Evolutionary conservation across 495 filamentous ascomycete species (phyloP).

Genomic region (Amphirosellinia nigrospora): DNA sequence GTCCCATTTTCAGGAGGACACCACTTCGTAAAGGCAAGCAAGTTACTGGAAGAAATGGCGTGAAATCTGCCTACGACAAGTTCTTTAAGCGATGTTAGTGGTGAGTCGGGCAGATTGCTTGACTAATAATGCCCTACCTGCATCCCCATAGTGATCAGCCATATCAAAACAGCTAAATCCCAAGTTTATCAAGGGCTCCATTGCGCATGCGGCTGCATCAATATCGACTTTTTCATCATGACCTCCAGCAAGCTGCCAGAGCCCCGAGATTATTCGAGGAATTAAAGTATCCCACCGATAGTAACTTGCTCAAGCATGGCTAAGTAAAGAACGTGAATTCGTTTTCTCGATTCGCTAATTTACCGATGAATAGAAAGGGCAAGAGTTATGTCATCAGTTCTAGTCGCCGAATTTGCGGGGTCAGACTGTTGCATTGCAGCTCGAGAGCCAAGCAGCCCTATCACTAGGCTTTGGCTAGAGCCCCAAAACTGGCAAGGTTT

Average conservation of each 20-base stretch:
- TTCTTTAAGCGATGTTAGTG: conserved; percentile 13
- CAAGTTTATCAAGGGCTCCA: conserved; percentile 32
- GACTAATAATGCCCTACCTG: conserved; percentile 33
- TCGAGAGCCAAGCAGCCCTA: not conserved
- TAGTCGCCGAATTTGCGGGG: conserved; percentile 16
- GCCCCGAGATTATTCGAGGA: conserved; percentile 46
- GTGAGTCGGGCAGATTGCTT: conserved; percentile 7
- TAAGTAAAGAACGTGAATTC: not conserved
- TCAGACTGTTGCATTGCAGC: conserved; percentile 2
- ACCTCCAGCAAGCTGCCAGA: conserved; percentile 50
- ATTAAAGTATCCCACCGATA: conserved; percentile 32
- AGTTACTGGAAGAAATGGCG: conserved; percentile 29
- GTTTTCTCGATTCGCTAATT: not conserved
- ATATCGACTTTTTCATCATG: conserved; percentile 41
- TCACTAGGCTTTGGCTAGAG: not conserved
- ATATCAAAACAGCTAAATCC: conserved; percentile 38
- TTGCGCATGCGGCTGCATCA: conserved; percentile 35
- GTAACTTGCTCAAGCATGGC: conserved; percentile 19
- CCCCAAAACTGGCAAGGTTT: not conserved
- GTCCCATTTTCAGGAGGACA: conserved; percentile 42
- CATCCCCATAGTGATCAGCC: conserved; percentile 53
- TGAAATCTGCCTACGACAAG: conserved; percentile 39
- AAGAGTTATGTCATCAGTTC: not conserved
- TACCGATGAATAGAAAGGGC: not conserved
- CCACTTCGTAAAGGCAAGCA: conserved; percentile 47